A percentile compares a stretch with the other conserved stretches of the same genome.
phyloP scores from a whole-genome alignment of 2,329 filamentous ascomycete species.

The Ciborinia camelliae region DNA sequence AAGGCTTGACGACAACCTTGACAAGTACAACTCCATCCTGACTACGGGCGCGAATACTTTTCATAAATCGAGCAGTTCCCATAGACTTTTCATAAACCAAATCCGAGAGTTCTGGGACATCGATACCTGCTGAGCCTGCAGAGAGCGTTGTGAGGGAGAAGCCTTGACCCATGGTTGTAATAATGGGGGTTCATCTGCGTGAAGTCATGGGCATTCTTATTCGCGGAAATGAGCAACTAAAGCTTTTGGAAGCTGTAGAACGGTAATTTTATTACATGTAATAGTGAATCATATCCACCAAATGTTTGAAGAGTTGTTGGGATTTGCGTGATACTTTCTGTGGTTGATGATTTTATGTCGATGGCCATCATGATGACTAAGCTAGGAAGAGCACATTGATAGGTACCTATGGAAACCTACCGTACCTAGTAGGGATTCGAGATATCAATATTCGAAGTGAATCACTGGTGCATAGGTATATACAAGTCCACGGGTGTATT shows the following conservation, averaged over 20 bases:
- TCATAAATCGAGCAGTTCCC: constrained; percentile 92
- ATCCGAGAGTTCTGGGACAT: constrained; percentile 87
- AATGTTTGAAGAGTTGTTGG: background rate
- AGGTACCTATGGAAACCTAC: background rate
- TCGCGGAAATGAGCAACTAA: background rate
- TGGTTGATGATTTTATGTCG: background rate
- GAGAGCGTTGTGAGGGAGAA: constrained; percentile 92
- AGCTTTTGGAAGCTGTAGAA: constrained; percentile 4
- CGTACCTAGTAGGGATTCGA: too few species aligned
- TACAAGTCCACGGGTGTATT: too few species aligned
- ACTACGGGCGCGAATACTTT: constrained; percentile 86
- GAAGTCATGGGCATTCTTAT: constrained; percentile 29
- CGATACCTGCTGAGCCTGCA: constrained; percentile 87
- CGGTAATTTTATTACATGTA: background rate
- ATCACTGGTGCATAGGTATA: too few species aligned
- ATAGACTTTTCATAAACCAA: constrained; percentile 89
- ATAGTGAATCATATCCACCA: background rate
- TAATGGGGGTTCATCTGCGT: constrained; percentile 30
- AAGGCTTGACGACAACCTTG: constrained; percentile 93
- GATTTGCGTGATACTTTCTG: background rate
- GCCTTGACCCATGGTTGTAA: constrained; percentile 78
- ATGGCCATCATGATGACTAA: background rate
- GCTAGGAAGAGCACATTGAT: background rate
- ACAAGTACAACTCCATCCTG: constrained; percentile 89
- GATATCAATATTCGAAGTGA: too few species aligned